A percentile compares a stretch with the other conserved stretches of the same genome.
Conservation (phyloP, 1,139 yeast genomes). For the Pichia sp. region DNA sequence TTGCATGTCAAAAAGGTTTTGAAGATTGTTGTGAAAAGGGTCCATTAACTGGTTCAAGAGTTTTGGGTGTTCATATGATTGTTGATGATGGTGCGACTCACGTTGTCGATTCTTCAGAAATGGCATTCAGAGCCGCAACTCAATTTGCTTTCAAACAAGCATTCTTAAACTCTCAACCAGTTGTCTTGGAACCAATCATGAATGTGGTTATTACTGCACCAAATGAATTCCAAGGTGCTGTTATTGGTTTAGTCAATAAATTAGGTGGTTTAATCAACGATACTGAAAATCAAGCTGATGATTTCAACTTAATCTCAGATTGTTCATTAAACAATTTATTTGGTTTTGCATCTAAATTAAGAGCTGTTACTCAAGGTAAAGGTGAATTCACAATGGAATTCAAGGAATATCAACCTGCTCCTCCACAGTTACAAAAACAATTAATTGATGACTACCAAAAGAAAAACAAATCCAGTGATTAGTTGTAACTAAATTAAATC, state of each 20-base stretch:
- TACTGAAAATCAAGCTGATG: slow-evolving; percentile 91
- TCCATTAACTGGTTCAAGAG: slow-evolving; percentile 91
- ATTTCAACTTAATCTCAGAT: slow-evolving; percentile 88
- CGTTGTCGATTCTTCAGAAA: slow-evolving; percentile 93
- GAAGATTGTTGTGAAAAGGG: slow-evolving; percentile 95
- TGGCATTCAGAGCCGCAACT: slow-evolving; percentile 91
- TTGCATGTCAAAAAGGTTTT: slow-evolving; percentile 94
- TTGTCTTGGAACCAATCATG: slow-evolving; percentile 94
- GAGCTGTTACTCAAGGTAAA: slow-evolving; percentile 98
- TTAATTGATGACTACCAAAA: slow-evolving; percentile 79
- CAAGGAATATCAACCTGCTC: slow-evolving; percentile 83
- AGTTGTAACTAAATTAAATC: neutral
- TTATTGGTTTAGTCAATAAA: slow-evolving; percentile 87
- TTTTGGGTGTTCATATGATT: slow-evolving; percentile 87
- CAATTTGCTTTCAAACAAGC: slow-evolving; percentile 90
- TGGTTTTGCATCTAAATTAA: slow-evolving; percentile 90
- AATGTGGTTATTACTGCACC: slow-evolving; percentile 90
- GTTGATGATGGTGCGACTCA: slow-evolving; percentile 97
- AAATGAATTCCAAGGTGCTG: slow-evolving; percentile 89
- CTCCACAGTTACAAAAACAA: slow-evolving; percentile 86
- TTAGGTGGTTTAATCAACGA: slow-evolving; percentile 89
- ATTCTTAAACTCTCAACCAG: slow-evolving; percentile 77
- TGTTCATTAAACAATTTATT: slow-evolving; percentile 94
- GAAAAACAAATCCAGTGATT: slow-evolving; percentile 30
- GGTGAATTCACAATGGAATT: slow-evolving; percentile 97